Evolutionary conservation across 306 rosid species (phyloP).

Genomic region (Citrullus mucosospermus): DNA sequence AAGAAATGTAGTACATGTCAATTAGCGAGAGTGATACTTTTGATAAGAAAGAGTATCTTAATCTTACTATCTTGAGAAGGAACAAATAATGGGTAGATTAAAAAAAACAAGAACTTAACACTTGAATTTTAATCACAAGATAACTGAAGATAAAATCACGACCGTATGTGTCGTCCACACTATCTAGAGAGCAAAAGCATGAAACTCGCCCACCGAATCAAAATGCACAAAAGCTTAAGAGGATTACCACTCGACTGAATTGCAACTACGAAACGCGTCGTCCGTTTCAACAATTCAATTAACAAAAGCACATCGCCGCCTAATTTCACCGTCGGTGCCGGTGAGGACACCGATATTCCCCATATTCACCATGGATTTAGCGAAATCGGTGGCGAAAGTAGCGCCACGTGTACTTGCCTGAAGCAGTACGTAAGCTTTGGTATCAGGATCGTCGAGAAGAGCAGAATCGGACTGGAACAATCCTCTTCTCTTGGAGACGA

Average conservation of each 20-base stretch:
- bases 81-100: no score
- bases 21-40: no score
- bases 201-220: not conserved
- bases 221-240: not conserved
- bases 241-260: not conserved
- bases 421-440: conserved; percentile 13
- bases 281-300: not conserved
- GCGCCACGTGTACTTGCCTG: conserved; percentile 13
- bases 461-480: conserved; percentile 35
- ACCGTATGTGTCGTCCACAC: no score
- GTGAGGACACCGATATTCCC: conserved; percentile 30
- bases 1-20: no score
- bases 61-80: no score
- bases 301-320: conserved; percentile 17
- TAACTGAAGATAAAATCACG: no score
- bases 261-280: not conserved
- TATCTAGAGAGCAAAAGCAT: no score
- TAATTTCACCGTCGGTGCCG: conserved; percentile 20
- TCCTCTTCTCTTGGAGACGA: conserved; percentile 27
- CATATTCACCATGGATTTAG: conserved; percentile 24
- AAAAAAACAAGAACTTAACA: no score
- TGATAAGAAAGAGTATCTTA: no score
- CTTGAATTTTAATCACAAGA: no score
- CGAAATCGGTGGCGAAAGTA: conserved; percentile 23
- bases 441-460: conserved; percentile 20